Evolutionary conservation across 1,284 basidiomycete genomes (phyloP), one percentile per base, ranked within the genome.

Genomic region (Irpex sp.): DNA sequence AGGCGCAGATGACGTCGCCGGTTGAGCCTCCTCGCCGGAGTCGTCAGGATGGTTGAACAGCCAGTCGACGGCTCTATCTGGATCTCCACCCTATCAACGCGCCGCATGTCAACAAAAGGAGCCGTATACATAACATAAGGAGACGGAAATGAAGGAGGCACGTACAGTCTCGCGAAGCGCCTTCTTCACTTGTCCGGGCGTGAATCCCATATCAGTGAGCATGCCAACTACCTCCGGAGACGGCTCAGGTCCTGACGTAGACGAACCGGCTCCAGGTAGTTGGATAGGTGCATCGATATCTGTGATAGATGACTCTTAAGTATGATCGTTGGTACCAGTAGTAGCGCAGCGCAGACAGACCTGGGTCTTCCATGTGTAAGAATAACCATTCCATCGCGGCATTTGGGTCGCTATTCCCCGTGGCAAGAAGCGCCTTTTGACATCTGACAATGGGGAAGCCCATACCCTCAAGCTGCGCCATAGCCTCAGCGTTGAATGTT

Each of bases 321-420:
- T 34, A 34, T 6, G 31, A 34, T 34, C 5, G 5, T 34, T 34
- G 31, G 6, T 6, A 6, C 5, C 6, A 3, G 6, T 4, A 6
- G 6, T 34, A 17, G 15, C 19, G 15, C 44, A 52, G 40, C 9
- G 17, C 47, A 34, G 6, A 71, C 81, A 49, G 60, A 93, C 94
- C 92, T 7, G 92, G 82, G 76, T 98, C 97, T 6, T 98, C 96
- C 92, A 97, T 94, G 76, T 98, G 97, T 60, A 79, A 82, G 73
- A 99, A 97, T 49, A 99, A 76, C 97, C 97, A 99, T 67, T 94
- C 90, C 93, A 96, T 97, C 0, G 97, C 96, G 0, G 82, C 83
- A 70, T 97, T 93, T 0, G 91, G 80, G 68, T 91, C 87, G 11
- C 75, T 79, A 72, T 93, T 93, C 0, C 94, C 94, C 0, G 96